Evolutionary conservation across 1,284 basidiomycete species (phyloP).

Genomic region (Pterula multifida): DNA sequence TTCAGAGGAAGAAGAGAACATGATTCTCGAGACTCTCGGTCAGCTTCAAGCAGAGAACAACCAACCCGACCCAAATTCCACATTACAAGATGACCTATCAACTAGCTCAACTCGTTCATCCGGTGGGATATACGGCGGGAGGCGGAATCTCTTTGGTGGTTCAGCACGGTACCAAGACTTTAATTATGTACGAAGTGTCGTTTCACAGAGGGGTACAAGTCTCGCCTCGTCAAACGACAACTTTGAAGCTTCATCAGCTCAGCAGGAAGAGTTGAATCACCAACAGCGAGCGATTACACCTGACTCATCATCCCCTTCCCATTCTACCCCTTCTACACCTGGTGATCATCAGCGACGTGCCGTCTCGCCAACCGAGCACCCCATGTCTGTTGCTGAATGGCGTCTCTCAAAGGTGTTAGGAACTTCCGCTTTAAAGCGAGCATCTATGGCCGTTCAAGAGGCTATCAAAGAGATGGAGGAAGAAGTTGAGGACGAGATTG

Average conservation of each 20-base stretch:
- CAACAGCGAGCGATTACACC: conserved; percentile 39
- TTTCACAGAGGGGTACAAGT: conserved; percentile 19
- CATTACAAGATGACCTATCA: conserved; percentile 30
- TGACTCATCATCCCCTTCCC: conserved; percentile 27
- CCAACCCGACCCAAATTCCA: conserved; percentile 23
- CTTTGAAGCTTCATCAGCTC: background rate
- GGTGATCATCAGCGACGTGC: conserved; percentile 30
- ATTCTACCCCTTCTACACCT: conserved; percentile 37
- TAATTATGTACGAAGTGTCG: conserved; percentile 46
- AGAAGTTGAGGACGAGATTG: conserved; percentile 53
- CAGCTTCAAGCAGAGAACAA: conserved; percentile 33
- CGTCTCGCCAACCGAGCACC: conserved; percentile 22
- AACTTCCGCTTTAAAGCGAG: conserved; percentile 42
- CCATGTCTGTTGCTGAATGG: conserved; percentile 26
- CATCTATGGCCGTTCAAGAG: conserved; percentile 59
- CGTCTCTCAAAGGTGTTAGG: conserved; percentile 38
- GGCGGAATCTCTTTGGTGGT: conserved; percentile 75
- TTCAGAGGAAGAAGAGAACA: conserved; percentile 70
- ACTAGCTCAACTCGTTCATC: conserved; percentile 30
- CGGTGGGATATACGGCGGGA: conserved; percentile 41
- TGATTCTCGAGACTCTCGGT: conserved; percentile 64
- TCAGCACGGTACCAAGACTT: conserved; percentile 68
- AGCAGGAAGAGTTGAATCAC: conserved; percentile 26
- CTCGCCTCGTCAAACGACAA: background rate
- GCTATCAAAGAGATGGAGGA: conserved; percentile 64